Evolutionary conservation across 805 yeast species (phyloP).

Genomic region (Starmera caribaea): DNA sequence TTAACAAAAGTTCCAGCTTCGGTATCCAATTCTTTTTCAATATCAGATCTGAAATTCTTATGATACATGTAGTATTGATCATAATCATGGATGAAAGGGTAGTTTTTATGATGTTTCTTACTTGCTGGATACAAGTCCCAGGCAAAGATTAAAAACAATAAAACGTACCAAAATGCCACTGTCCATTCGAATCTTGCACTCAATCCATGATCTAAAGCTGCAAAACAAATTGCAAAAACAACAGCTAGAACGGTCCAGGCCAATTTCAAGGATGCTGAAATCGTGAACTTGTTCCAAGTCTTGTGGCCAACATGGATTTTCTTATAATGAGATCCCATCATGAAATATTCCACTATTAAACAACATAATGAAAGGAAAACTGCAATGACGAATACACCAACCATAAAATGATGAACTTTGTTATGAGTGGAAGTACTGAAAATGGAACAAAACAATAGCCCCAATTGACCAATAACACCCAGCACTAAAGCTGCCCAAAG

Average conservation of each 20-base stretch:
- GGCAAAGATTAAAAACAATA: conserved; percentile 51
- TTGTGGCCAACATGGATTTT: conserved; percentile 21
- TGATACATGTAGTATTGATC: conserved; percentile 15
- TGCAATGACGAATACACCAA: conserved; percentile 61
- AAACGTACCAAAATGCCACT: conserved; percentile 76
- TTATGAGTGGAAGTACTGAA: conserved; percentile 55
- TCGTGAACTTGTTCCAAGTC: conserved; percentile 33
- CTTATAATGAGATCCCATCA: conserved; percentile 37
- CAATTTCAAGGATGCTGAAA: conserved; percentile 43
- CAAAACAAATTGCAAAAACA: conserved; percentile 62
- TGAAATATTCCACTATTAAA: conserved; percentile 33
- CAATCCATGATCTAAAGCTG: conserved; percentile 23
- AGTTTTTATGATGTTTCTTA: conserved; percentile 18
- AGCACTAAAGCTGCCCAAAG: conserved; percentile 30
- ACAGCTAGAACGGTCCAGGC: conserved; percentile 62
- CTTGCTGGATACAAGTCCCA: conserved; percentile 66
- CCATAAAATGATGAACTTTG: conserved; percentile 53
- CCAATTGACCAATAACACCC: conserved; percentile 57
- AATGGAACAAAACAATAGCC: conserved; percentile 64
- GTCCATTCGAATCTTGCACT: conserved; percentile 67
- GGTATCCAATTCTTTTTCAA: background rate
- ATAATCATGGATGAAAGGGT: conserved; percentile 16
- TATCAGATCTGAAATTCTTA: conserved; percentile 1
- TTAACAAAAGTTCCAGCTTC: conserved; percentile 3
- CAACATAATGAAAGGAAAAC: conserved; percentile 44